These are phyloP conservation scores for Aspergillus baeticus DNA, from an alignment of 495 filamentous ascomycete species.

Conservation along the genomic window DNA sequence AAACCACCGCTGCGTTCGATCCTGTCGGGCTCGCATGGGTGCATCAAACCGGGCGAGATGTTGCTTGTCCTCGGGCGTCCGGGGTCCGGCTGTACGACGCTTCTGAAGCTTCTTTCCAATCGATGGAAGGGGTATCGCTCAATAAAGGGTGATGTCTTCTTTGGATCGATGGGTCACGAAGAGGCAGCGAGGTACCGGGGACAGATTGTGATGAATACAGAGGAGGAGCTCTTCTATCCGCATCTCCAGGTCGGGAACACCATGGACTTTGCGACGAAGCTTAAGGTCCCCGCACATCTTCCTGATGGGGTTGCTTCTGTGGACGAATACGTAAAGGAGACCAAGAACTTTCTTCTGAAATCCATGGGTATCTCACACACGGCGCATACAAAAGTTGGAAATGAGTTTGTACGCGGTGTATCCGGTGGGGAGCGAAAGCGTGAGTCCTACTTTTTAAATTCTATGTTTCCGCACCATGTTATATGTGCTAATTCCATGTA, in stretches of 20 bases:
- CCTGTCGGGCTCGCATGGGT: slow-evolving; percentile 47
- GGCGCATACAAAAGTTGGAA: slow-evolving; percentile 74
- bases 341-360: slow-evolving; percentile 69
- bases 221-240: slow-evolving; percentile 74
- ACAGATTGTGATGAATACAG: slow-evolving; percentile 68
- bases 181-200: slow-evolving; percentile 62
- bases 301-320: slow-evolving; percentile 38
- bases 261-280: slow-evolving; percentile 60
- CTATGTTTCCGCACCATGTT: too few relatives aligned
- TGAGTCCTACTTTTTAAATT: too few relatives aligned
- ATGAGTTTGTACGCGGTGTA: slow-evolving; percentile 75
- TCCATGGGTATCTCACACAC: slow-evolving; percentile 79
- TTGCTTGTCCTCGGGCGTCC: slow-evolving; percentile 46
- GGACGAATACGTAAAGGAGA: slow-evolving; percentile 49
- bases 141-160: slow-evolving; percentile 28
- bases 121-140: slow-evolving; percentile 55
- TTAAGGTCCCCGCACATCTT: slow-evolving; percentile 40
- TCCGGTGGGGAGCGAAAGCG: slow-evolving; percentile 82
- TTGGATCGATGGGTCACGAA: slow-evolving; percentile 26
- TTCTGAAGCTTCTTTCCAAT: slow-evolving; percentile 67
- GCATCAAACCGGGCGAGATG: slow-evolving; percentile 56
- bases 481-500: too few relatives aligned
- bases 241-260: slow-evolving; percentile 69
- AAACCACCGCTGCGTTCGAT: too few relatives aligned
- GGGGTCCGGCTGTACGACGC: slow-evolving; percentile 44